A percentile compares a stretch with the other conserved stretches of the same genome.
Conservation (phyloP, 768 basidiomycete genomes). For the Russula emetica region DNA sequence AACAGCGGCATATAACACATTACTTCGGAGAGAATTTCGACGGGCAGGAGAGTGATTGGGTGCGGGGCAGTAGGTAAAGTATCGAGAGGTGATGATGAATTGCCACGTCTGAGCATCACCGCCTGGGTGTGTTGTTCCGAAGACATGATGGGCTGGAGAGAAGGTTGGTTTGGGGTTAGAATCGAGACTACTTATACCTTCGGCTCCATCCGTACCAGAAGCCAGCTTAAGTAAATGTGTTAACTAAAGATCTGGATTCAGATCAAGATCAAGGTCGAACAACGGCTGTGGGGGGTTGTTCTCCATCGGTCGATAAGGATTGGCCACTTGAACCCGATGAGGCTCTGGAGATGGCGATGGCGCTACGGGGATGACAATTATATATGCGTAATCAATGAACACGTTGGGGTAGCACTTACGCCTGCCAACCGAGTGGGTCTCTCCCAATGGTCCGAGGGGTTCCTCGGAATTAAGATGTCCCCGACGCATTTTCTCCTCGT, state of each 20-base stretch:
- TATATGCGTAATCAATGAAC: slow-evolving; percentile 13
- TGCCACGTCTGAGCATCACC: not conserved
- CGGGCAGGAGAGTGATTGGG: slow-evolving; percentile 16
- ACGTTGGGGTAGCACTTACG: slow-evolving; percentile 41
- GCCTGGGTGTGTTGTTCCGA: not conserved
- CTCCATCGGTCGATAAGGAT: slow-evolving; percentile 69
- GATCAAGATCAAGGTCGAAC: slow-evolving; percentile 78
- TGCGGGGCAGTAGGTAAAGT: not conserved
- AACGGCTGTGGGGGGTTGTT: slow-evolving; percentile 55
- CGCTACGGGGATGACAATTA: slow-evolving; percentile 39
- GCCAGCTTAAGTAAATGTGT: not conserved
- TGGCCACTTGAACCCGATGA: slow-evolving; percentile 46
- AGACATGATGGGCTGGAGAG: not conserved
- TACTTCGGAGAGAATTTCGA: slow-evolving; percentile 21
- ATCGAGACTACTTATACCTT: too few relatives aligned
- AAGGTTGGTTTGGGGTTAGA: not conserved
- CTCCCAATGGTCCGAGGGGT: slow-evolving; percentile 71
- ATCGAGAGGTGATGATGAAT: not conserved
- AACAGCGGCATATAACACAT: slow-evolving; percentile 24
- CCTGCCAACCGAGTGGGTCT: slow-evolving; percentile 76
- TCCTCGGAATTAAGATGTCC: slow-evolving; percentile 77
- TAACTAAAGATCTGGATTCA: slow-evolving; percentile 69
- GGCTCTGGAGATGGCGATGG: slow-evolving; percentile 57
- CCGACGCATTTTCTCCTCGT: slow-evolving; percentile 86
- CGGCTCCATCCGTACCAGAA: not conserved